A percentile compares a stretch with the other conserved stretches of the same genome.
These are phyloP conservation scores for Saturnispora ahearnii DNA, from an alignment of 805 yeast genomes.

Conservation along the genomic window DNA sequence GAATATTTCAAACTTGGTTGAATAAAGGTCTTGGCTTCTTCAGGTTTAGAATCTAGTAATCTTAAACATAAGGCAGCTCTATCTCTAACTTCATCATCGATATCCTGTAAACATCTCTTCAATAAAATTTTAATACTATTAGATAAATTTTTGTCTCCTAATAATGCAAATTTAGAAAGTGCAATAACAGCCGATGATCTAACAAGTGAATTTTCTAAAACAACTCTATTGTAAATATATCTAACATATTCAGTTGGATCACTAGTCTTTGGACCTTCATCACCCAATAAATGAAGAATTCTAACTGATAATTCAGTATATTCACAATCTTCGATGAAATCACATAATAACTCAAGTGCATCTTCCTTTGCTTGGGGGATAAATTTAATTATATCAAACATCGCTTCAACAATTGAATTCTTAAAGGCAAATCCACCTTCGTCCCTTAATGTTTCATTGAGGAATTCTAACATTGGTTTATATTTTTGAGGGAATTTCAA, in stretches of 20 bases:
- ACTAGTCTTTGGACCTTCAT: slow-evolving; percentile 81
- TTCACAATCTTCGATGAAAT: slow-evolving; percentile 97
- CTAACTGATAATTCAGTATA: slow-evolving; percentile 90
- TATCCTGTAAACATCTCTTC: slow-evolving; percentile 76
- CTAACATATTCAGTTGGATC: slow-evolving; percentile 88
- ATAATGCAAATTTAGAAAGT: slow-evolving; percentile 79
- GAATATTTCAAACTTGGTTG: slow-evolving; percentile 64
- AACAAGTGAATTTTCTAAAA: slow-evolving; percentile 88
- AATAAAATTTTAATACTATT: slow-evolving; percentile 67
- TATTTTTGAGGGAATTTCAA: slow-evolving; percentile 89
- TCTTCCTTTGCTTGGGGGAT: slow-evolving; percentile 75
- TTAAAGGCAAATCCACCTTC: slow-evolving; percentile 87
- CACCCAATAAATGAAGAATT: slow-evolving; percentile 83
- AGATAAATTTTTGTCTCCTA: slow-evolving; percentile 57
- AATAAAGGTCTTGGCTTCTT: slow-evolving; percentile 42
- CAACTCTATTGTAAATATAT: slow-evolving; percentile 94
- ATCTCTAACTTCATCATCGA: slow-evolving; percentile 96
- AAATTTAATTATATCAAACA: slow-evolving; percentile 82
- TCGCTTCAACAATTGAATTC: slow-evolving; percentile 81
- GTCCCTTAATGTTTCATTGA: slow-evolving; percentile 76
- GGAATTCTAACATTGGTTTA: slow-evolving; percentile 69
- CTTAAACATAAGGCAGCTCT: slow-evolving; percentile 83
- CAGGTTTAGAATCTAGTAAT: slow-evolving; percentile 40
- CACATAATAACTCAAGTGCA: slow-evolving; percentile 85
- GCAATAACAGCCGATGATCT: slow-evolving; percentile 95